A percentile compares a stretch with the other conserved stretches of the same genome.
phyloP scores from a whole-genome alignment of 352 stramenopile genomes.

The Elongisporangium senticosum region DNA sequence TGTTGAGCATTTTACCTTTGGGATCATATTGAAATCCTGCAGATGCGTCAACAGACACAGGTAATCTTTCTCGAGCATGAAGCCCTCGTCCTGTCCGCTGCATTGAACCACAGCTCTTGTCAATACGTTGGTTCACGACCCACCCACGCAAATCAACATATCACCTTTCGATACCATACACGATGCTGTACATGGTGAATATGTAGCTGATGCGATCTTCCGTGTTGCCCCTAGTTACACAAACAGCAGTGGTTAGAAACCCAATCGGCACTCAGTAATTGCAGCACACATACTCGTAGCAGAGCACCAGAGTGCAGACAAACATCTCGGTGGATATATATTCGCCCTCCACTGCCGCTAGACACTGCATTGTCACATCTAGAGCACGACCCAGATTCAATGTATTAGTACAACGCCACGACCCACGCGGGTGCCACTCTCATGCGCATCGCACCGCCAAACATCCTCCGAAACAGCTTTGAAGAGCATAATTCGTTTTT shows the following conservation, averaged over 20 bases:
- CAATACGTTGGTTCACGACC: not conserved
- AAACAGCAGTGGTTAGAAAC: not conserved
- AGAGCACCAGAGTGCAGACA: slow-evolving; percentile 59
- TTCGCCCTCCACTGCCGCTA: slow-evolving; percentile 49
- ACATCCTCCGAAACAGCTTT: slow-evolving; percentile 70
- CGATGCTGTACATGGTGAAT: slow-evolving; percentile 83
- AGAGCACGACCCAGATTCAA: not conserved
- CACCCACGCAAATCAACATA: slow-evolving; percentile 5
- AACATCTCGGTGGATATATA: slow-evolving; percentile 69
- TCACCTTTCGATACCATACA: slow-evolving; percentile 17
- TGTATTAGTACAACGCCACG: not conserved
- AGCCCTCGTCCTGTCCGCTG: slow-evolving; percentile 31
- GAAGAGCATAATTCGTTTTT: slow-evolving; percentile 69
- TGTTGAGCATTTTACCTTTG: slow-evolving; percentile 28
- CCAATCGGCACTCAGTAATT: no score
- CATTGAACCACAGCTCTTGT: not conserved
- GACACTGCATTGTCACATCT: slow-evolving; percentile 63
- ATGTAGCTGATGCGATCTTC: slow-evolving; percentile 86
- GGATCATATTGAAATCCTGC: slow-evolving; percentile 51
- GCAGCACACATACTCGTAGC: slow-evolving; percentile 58
- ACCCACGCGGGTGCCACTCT: not conserved
- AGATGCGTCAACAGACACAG: slow-evolving; percentile 63
- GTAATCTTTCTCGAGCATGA: slow-evolving; percentile 69
- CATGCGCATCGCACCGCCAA: slow-evolving; percentile 40
- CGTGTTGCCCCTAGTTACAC: slow-evolving; percentile 56